Evolutionary conservation across 441 rosid species (phyloP), one percentile per base, ranked within the genome.

Genomic region (Raphanus hybrid): DNA sequence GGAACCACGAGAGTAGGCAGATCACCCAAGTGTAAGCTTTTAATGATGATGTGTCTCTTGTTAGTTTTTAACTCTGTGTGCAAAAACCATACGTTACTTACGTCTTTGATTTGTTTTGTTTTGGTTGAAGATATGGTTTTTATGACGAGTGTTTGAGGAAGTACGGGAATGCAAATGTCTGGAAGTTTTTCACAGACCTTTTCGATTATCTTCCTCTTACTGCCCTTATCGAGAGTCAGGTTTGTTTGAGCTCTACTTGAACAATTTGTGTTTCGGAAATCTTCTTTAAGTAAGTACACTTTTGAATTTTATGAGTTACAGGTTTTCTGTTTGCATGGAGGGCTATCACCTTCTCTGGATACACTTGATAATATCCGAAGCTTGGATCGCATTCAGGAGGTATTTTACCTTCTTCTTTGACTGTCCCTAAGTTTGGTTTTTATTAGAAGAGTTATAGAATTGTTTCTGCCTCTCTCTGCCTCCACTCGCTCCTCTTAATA

Each of bases 201-300:
- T 95, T 95, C 55, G 99, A 95, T 84, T 96, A 96, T 81, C 92
- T 95, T 63, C 98, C 99, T 29, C 94, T 91, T 12, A 95, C 98
- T 0, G 99, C 99, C 65, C 98, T 92, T 71, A 93, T 96, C 52
- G 99, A 96, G 93, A 92, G 97, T 78, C 99, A 96, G 99, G 99
- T 96, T 80, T 65, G 99, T 96, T 80, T 66, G 89, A 77, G 43
- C 77, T 73, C 2, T 73, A 3, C 69, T 73, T 68, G 1, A 23
- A 27, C 76, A 26, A 55, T 11, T 59, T 8, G 26, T 62, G 59
- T 81, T 79, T 41, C 60, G 34, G 57, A 34, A 67, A 59, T 68
- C 27, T 52, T 50, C 23, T 71, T 7, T 2, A 12, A 64, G 52
- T 48, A 4, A 0, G 29, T 39, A 23, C 61, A 73, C 57, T 10